Conservation (phyloP, 306 rosid genomes). For the Fagus crenata region DNA sequence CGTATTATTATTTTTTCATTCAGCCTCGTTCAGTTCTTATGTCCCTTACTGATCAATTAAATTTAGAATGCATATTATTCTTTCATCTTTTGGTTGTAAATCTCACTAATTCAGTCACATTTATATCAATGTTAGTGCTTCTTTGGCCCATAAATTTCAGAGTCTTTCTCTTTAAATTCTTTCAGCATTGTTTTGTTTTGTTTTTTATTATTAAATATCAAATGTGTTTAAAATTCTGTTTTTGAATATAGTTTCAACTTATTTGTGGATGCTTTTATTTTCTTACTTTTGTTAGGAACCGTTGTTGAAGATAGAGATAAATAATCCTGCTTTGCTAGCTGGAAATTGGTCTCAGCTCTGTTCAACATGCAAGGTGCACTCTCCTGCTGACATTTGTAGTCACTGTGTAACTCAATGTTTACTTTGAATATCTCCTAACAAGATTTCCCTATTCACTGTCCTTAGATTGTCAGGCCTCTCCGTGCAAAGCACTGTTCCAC, state of each 20-base stretch:
- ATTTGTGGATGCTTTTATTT: constrained; percentile 21
- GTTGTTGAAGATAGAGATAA: constrained; percentile 83
- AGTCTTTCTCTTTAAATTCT: background rate
- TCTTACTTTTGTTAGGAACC: constrained; percentile 64
- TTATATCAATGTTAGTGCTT: background rate
- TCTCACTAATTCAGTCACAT: background rate
- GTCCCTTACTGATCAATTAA: background rate
- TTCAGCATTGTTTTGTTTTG: constrained; percentile 4
- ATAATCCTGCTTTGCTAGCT: constrained; percentile 86
- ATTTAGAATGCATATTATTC: no score
- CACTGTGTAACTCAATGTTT: constrained; percentile 4
- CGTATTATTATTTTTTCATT: constrained; percentile 28
- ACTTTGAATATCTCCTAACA: background rate
- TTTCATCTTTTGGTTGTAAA: no score
- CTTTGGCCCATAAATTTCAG: constrained; percentile 4
- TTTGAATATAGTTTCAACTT: constrained; percentile 17
- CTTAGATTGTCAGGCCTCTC: constrained; percentile 97
- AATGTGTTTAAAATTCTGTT: background rate
- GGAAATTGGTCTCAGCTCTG: constrained; percentile 92
- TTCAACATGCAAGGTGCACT: constrained; percentile 82
- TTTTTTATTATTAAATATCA: background rate
- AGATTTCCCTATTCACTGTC: background rate
- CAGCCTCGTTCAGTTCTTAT: background rate
- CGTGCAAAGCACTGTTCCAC: constrained; percentile 99
- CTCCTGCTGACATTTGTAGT: constrained; percentile 26